Conservation (phyloP, 1,284 basidiomycete genomes). For the Cryptococcus amylolentus region DNA sequence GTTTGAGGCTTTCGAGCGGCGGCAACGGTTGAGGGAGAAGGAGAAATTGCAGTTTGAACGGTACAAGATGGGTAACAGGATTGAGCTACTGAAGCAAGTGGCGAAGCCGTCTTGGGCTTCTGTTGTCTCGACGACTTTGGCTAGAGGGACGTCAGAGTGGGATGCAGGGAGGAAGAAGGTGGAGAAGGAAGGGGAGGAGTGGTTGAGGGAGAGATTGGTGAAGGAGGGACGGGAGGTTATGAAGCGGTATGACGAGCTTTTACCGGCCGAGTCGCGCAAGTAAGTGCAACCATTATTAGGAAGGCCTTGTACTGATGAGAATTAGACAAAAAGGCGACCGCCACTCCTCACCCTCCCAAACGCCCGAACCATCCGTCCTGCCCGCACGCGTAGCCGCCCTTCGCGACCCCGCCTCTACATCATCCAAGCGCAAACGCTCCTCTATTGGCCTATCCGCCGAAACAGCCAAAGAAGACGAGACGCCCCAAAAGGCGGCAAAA, state of each 20-base stretch:
- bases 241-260: slow-evolving; percentile 36
- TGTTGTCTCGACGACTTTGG: slow-evolving; percentile 26
- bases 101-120: slow-evolving; percentile 27
- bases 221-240: slow-evolving; percentile 44
- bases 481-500: neutral
- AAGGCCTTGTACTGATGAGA: neutral
- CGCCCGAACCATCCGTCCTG: slow-evolving; percentile 21
- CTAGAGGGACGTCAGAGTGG: slow-evolving; percentile 20
- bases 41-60: slow-evolving; percentile 86
- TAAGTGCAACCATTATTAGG: neutral
- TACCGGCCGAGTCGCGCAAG: slow-evolving; percentile 33
- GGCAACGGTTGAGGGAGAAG: slow-evolving; percentile 77
- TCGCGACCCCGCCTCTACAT: slow-evolving; percentile 14
- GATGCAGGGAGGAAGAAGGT: slow-evolving; percentile 34
- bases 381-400: slow-evolving; percentile 32
- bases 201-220: slow-evolving; percentile 38
- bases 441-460: neutral
- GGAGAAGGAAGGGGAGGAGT: slow-evolving; percentile 30
- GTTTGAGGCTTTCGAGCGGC: slow-evolving; percentile 80
- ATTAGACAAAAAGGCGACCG: neutral
- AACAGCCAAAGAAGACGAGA: neutral
- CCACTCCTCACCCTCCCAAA: slow-evolving; percentile 14
- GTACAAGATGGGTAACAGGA: slow-evolving; percentile 81
- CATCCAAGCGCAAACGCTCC: slow-evolving; percentile 8
- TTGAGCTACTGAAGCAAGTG: slow-evolving; percentile 68